A percentile compares a stretch with the other conserved stretches of the same genome.
Conservation (phyloP, 179 eudicot species). For the Beta corolliflora region DNA sequence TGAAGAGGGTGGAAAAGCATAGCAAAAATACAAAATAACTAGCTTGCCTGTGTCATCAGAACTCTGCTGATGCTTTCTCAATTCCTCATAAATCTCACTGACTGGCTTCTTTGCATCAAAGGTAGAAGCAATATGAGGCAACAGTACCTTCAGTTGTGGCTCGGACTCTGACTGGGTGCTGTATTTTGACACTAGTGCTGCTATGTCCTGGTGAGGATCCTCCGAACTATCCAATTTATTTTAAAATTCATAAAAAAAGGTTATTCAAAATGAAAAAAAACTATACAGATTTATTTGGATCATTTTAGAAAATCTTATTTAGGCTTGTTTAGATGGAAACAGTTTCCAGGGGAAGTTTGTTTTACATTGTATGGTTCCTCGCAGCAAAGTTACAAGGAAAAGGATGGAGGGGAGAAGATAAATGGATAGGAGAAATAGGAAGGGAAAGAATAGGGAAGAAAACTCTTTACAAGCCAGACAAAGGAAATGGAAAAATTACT, state of each 20-base stretch:
- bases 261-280: not conserved
- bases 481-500: not conserved
- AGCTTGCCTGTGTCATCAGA: constrained; percentile 62
- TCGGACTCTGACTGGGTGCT: constrained; percentile 72
- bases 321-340: no score
- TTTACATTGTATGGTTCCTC: no score
- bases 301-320: no score
- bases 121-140: constrained; percentile 73
- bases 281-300: not conserved
- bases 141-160: constrained; percentile 64
- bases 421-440: no score
- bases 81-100: constrained; percentile 56
- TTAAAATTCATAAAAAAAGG: no score
- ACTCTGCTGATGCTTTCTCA: constrained; percentile 66
- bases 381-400: no score
- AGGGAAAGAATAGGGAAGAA: no score
- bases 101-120: constrained; percentile 72
- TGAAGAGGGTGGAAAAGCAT: not conserved
- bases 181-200: constrained; percentile 52
- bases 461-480: not conserved
- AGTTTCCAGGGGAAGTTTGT: no score
- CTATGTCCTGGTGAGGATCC: constrained; percentile 71
- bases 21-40: not conserved
- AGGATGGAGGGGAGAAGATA: no score
- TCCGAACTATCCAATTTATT: constrained; percentile 62